A percentile compares a stretch with the other conserved stretches of the same genome.
Conservation (phyloP, 768 basidiomycete species). For the Sarcodon aspratus region DNA sequence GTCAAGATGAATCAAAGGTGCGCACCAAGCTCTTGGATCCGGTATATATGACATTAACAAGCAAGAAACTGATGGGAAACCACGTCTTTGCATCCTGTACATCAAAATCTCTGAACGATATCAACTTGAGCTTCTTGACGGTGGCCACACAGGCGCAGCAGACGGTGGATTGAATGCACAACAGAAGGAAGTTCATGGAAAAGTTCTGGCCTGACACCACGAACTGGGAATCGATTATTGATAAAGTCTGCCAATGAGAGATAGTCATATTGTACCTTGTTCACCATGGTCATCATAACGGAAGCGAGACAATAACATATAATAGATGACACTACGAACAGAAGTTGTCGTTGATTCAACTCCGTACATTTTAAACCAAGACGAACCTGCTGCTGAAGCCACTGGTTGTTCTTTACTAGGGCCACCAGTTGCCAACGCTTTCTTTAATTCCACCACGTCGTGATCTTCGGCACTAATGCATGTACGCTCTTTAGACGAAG, state of each 20-base stretch:
- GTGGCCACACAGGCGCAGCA: slow-evolving; percentile 67
- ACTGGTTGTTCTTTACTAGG: slow-evolving; percentile 14
- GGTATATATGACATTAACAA: slow-evolving; percentile 94
- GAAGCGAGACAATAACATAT: slow-evolving; percentile 85
- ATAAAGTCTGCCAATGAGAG: background rate
- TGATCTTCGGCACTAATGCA: slow-evolving; percentile 16
- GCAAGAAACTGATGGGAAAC: slow-evolving; percentile 89
- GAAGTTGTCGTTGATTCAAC: background rate
- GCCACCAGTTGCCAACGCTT: slow-evolving; percentile 31
- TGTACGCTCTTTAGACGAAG: background rate
- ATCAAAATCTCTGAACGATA: slow-evolving; percentile 80
- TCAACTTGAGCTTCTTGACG: slow-evolving; percentile 67
- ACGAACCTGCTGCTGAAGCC: slow-evolving; percentile 13
- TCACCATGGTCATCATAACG: slow-evolving; percentile 94
- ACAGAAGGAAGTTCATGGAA: slow-evolving; percentile 93
- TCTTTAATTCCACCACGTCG: slow-evolving; percentile 44
- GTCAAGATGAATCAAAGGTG: slow-evolving; percentile 6
- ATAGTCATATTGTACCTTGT: slow-evolving; percentile 54
- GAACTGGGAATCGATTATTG: slow-evolving; percentile 37
- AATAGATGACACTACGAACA: slow-evolving; percentile 61
- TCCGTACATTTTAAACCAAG: background rate
- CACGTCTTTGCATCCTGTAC: slow-evolving; percentile 77
- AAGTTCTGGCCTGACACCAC: slow-evolving; percentile 91
- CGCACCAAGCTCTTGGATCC: slow-evolving; percentile 93
- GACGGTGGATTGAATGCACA: slow-evolving; percentile 84